Evolutionary conservation across 1,284 basidiomycete species (phyloP).

Genomic region (Crucibulum cyathiforme): DNA sequence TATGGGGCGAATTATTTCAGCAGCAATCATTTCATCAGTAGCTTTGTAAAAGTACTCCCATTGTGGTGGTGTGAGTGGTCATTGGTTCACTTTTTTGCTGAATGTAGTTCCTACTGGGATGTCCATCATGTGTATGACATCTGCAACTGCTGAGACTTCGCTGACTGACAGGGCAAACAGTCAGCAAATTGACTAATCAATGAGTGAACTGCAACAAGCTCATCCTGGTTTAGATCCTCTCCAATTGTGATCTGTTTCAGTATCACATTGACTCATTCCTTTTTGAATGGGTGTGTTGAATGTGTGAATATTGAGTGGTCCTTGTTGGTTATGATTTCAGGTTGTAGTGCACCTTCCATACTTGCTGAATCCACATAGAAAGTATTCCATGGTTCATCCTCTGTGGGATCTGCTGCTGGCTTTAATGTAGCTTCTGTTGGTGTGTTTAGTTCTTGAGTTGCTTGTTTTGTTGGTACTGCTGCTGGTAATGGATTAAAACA

Average conservation of each 20-base stretch:
- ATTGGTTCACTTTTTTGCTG: conserved; percentile 19
- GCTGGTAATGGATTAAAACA: too few relatives aligned
- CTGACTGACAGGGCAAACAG: conserved; percentile 35
- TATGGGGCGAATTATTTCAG: conserved; percentile 33
- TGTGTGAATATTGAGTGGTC: conserved; percentile 11
- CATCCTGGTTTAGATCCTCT: conserved; percentile 14
- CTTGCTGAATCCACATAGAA: too few relatives aligned
- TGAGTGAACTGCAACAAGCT: conserved; percentile 10
- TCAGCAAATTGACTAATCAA: conserved; percentile 30
- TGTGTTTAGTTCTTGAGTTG: too few relatives aligned
- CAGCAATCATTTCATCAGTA: conserved; percentile 37
- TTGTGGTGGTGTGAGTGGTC: conserved; percentile 33
- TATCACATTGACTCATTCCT: conserved; percentile 20
- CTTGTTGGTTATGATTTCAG: neutral
- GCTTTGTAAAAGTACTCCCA: conserved; percentile 25
- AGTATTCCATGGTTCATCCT: too few relatives aligned
- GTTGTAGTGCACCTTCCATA: too few relatives aligned
- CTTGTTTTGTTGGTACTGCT: too few relatives aligned
- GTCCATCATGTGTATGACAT: conserved; percentile 27
- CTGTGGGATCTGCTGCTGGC: too few relatives aligned
- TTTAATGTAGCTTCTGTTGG: too few relatives aligned
- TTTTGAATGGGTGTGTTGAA: conserved; percentile 22
- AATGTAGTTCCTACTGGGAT: conserved; percentile 25
- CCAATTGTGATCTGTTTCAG: conserved; percentile 24
- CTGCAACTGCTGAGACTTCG: conserved; percentile 26